Evolutionary conservation across 2,329 filamentous ascomycete genomes (phyloP).

Genomic region (Botrytis elliptica): DNA sequence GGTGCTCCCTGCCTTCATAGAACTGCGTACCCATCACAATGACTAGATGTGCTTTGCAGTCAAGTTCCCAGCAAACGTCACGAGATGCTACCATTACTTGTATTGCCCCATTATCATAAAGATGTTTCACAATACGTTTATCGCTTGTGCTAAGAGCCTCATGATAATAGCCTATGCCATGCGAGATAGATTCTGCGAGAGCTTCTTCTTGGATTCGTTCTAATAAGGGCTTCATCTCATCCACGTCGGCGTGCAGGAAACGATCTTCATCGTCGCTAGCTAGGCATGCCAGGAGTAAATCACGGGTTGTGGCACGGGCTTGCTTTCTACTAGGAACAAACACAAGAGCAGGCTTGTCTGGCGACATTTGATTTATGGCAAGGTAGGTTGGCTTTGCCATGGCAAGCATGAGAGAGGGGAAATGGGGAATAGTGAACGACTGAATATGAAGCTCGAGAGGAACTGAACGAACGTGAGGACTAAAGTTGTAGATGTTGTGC

Average conservation of each 20-base stretch:
- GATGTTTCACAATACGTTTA: constrained; percentile 88
- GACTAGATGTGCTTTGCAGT: constrained; percentile 83
- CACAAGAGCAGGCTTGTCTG: constrained; percentile 84
- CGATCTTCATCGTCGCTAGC: constrained; percentile 90
- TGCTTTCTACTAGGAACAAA: constrained; percentile 96
- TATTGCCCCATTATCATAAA: constrained; percentile 74
- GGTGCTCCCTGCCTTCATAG: constrained; percentile 93
- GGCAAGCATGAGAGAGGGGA: constrained; percentile 95
- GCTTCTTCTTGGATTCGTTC: constrained; percentile 82
- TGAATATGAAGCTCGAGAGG: constrained; percentile 93
- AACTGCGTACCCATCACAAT: constrained; percentile 98
- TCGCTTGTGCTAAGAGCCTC: constrained; percentile 87
- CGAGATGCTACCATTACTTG: constrained; percentile 73
- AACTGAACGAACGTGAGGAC: constrained; percentile 82
- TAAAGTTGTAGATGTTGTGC: constrained; percentile 99
- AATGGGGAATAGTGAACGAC: constrained; percentile 92
- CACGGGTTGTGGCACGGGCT: constrained; percentile 79
- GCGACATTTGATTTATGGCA: constrained; percentile 82
- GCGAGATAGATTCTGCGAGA: constrained; percentile 82
- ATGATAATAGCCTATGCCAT: constrained; percentile 96
- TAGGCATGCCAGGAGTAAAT: constrained; percentile 82
- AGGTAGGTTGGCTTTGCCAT: constrained; percentile 96
- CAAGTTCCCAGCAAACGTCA: constrained; percentile 95
- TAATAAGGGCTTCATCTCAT: constrained; percentile 79
- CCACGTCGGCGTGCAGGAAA: constrained; percentile 81